Conservation (phyloP, 179 eudicot species). For the Silene noctiflora region DNA sequence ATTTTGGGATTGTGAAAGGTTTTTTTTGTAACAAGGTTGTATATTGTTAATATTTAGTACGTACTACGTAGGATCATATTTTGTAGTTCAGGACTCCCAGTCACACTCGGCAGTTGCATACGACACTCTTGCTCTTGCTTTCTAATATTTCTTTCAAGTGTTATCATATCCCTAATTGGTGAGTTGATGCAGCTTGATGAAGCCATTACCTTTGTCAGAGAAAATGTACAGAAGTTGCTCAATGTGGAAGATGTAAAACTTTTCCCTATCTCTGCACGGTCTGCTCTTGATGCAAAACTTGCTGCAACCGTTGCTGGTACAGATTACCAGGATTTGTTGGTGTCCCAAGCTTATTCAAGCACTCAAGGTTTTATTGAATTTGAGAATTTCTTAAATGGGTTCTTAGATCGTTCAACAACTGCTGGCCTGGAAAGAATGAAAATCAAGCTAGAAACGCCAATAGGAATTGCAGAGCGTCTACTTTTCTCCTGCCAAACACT, state of each 20-base stretch:
- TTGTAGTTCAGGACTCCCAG: neutral
- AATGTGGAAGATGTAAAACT: slow-evolving; percentile 61
- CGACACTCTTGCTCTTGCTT: slow-evolving; percentile 1
- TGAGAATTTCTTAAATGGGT: slow-evolving; percentile 67
- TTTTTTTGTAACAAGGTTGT: neutral
- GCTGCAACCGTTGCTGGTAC: slow-evolving; percentile 31
- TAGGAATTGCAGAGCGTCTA: slow-evolving; percentile 74
- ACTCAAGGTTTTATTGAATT: slow-evolving; percentile 56
- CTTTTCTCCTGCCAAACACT: slow-evolving; percentile 78
- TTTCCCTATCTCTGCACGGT: slow-evolving; percentile 88
- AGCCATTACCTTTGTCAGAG: slow-evolving; percentile 71
- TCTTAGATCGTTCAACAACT: slow-evolving; percentile 78
- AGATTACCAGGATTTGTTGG: slow-evolving; percentile 26
- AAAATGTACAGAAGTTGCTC: slow-evolving; percentile 67
- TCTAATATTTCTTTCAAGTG: neutral
- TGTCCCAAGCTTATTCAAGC: slow-evolving; percentile 30
- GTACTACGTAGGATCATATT: neutral
- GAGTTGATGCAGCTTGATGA: slow-evolving; percentile 70
- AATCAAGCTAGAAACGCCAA: slow-evolving; percentile 89
- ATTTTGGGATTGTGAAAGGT: neutral
- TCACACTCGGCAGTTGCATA: neutral
- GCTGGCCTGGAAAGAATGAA: slow-evolving; percentile 84
- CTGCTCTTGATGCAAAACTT: slow-evolving; percentile 81
- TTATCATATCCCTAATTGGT: slow-evolving; percentile 3
- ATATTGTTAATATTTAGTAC: too few species aligned